Evolutionary conservation across 2,329 filamentous ascomycete genomes (phyloP), one percentile per base, ranked within the genome.

Genomic region (Orbilia javanica): DNA sequence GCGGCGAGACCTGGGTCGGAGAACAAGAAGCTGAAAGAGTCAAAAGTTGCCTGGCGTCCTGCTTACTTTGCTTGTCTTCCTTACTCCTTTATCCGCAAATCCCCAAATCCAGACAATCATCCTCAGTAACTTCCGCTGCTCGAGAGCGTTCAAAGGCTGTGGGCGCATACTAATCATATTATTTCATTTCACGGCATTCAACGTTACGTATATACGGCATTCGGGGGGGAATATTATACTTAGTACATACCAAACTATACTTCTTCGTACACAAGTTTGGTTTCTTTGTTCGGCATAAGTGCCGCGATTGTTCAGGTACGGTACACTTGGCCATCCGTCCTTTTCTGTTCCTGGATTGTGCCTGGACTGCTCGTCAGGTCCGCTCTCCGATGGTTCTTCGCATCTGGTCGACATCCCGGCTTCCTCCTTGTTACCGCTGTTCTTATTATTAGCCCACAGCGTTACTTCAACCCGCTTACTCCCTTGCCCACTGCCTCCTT

Each of bases 341-440:
- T 66, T 46, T 73, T 31, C 60, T 66, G 68, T 72, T 72, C 68
- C 68, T 72, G 68, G 68, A 72, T 72, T 52, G 68, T 70, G 53
- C 66, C 29, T 34, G 36, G 25, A 20, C 22, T 70, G 42, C 27
- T 50, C 44, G 57, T 55, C 55, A 63, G 55, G 67, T 71, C 55
- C 57, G 68, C 60, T 31, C 44, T 63, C 69, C 48, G 57, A 65
- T 57, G 42, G 57, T 36, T 65, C 34, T 52, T 42, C 60, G 39
- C 31, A 25, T 42, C n/a, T 46, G 55, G 64, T 66, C 48, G 50
- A 60, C 60, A 65, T 73, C 69, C 60, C 69, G 48, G 69, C 60
- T 44, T 52, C 46, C 27, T 46, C 39, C 34, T 50, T 50, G 36
- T 68, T 69, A 34, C 52, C 39, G 52, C 36, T 34, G 36, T 57